These are phyloP conservation scores for Lachnellula arida DNA, from an alignment of 2,329 filamentous ascomycete species.

Conservation along the genomic window DNA sequence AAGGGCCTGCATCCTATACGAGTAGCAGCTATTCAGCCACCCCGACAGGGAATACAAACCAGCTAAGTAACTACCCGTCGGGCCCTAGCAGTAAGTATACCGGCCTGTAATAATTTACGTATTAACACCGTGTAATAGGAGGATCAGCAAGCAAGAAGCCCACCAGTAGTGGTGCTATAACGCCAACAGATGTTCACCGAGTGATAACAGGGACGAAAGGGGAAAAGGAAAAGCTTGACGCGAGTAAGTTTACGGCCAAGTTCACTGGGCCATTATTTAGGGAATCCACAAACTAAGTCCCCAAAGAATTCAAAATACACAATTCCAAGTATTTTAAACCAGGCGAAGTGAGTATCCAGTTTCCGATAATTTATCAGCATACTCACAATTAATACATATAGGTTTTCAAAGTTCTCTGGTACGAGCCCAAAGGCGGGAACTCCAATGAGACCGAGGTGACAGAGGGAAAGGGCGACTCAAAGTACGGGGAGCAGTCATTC, in stretches of 20 bases:
- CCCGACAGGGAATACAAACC: background rate
- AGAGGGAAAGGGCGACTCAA: background rate
- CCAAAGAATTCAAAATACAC: slow-evolving; percentile 6
- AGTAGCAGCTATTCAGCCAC: background rate
- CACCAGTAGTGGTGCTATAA: background rate
- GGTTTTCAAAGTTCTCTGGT: slow-evolving; percentile 19
- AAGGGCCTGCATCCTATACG: background rate
- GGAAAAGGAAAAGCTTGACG: slow-evolving; percentile 1
- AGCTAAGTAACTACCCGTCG: background rate
- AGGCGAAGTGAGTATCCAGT: slow-evolving; percentile 1
- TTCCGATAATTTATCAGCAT: background rate
- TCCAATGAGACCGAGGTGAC: slow-evolving; percentile 3
- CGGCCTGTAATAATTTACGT: too few species aligned
- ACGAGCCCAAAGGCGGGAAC: slow-evolving; percentile 8
- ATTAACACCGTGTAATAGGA: background rate
- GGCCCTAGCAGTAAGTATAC: background rate
- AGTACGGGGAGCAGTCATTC: slow-evolving; percentile 6
- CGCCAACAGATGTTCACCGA: background rate
- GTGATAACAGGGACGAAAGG: slow-evolving; percentile 2
- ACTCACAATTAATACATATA: background rate
- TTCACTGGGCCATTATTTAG: background rate
- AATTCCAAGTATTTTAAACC: slow-evolving; percentile 8
- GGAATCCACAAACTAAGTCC: background rate
- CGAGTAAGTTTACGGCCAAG: slow-evolving; percentile 2
- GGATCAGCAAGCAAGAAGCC: background rate